Evolutionary conservation across 2,329 filamentous ascomycete genomes (phyloP), one percentile per base, ranked within the genome.

Genomic region (Beauveria brongniartii): DNA sequence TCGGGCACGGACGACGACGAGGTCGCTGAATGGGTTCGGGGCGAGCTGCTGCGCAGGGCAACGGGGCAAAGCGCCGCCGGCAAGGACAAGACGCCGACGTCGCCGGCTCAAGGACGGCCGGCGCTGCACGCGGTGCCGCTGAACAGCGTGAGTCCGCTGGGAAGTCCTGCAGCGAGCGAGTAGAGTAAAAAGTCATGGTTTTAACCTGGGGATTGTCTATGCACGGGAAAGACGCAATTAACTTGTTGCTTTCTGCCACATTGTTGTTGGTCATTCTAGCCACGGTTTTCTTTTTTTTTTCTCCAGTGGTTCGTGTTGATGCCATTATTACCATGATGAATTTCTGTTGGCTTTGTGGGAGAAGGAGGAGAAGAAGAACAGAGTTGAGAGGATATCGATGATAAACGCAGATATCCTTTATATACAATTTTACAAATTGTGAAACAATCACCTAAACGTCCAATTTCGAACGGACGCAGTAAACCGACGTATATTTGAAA

Each of bases 41-140:
- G 76, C 7, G 89, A 90, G 20, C 74, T 97, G 68, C 86, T 86
- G 69, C 66, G 66, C 41, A 69, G 71, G 52, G 58, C 51, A 2
- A 4, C 34, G 34, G 54, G 40, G 28, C 14, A 26, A 80, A 78
- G 76, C 41, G 69, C 74, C 44, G 70, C 69, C 44, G 30, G n/a
- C 22, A 24, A 47, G 3, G 43, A 22, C 16, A 20, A 37, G 28
- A 18, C 50, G 50, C 28, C 50, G 30, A 14, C 47, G 79, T 77
- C 5, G 79, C 12, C 30, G 4, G 78, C 54, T 6, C 72, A 75
- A 18, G 79, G 80, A 54, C 90, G 89, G 69, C 94, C 94, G 18
- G 92, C 94, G 3, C 75, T 97, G 64, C 94, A 97, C 72, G 87
- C 91, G 5, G 93, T 90, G 26, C 91, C 92, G 1, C 75, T 97